A percentile compares a stretch with the other conserved stretches of the same genome.
phyloP scores from a whole-genome alignment of 2,329 filamentous ascomycete species.

The Neopestalotiopsis clavispora region DNA sequence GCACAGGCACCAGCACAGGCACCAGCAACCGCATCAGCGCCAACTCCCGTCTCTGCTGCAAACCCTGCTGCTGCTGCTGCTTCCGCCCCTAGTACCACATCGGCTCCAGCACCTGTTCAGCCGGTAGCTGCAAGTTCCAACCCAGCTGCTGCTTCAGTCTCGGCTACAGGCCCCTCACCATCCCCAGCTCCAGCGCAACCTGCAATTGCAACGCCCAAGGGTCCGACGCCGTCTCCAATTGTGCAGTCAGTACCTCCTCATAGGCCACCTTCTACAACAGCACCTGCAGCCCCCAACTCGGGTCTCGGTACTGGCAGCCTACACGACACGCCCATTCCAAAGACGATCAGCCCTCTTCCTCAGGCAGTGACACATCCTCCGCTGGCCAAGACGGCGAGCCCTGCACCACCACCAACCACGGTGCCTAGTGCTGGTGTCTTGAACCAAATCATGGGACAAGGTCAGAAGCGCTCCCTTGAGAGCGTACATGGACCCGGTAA shows the following conservation, averaged over 20 bases:
- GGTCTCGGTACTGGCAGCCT: not conserved
- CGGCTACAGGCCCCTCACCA: not conserved
- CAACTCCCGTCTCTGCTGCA: not conserved
- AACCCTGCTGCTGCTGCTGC: too few species aligned
- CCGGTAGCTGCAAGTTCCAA: not conserved
- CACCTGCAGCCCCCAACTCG: not conserved
- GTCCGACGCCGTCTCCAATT: not conserved
- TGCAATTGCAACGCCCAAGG: not conserved
- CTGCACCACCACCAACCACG: conserved; percentile 33
- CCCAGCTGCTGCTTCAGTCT: not conserved
- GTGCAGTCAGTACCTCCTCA: not conserved
- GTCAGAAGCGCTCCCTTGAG: conserved; percentile 7
- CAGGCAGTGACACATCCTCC: conserved; percentile 29
- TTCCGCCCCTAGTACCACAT: too few species aligned
- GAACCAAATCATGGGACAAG: conserved; percentile 31
- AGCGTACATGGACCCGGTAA: conserved; percentile 6
- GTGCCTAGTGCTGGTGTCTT: conserved; percentile 35
- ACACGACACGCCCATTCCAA: conserved; percentile 9
- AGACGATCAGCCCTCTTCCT: conserved; percentile 28
- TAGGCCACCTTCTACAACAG: not conserved
- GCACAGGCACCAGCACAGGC: not conserved
- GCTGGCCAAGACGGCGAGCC: conserved; percentile 17
- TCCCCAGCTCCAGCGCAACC: not conserved
- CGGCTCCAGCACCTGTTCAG: not conserved
- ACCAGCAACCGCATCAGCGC: not conserved